A percentile compares a stretch with the other conserved stretches of the same genome.
Evolutionary conservation across 108 stramenopile genomes (phyloP).

Genomic region (Cyclotella baltica): DNA sequence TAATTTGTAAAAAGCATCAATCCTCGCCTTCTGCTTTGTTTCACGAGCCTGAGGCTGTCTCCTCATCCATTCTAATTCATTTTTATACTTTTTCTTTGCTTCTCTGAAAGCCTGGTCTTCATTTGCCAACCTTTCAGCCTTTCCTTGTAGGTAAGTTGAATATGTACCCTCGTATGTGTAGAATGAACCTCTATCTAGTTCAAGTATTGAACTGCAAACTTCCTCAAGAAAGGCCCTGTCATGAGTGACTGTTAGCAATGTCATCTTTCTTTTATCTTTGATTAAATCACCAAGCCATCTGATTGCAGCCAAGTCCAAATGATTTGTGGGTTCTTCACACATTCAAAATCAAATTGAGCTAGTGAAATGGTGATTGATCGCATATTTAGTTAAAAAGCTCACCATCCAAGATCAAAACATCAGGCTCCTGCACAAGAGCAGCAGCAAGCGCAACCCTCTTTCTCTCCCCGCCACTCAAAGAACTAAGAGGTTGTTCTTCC

Average conservation of each 20-base stretch:
- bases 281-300: constrained; percentile 94
- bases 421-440: constrained; percentile 82
- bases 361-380: too few species aligned
- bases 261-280: constrained; percentile 77
- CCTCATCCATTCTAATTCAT: constrained; percentile 87
- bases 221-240: constrained; percentile 96
- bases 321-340: constrained; percentile 97
- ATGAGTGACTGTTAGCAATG: constrained; percentile 95
- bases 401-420: constrained; percentile 81
- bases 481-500: constrained; percentile 65
- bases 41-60: constrained; percentile 74
- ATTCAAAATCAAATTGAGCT: too few species aligned
- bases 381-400: too few species aligned
- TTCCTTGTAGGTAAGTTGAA: constrained; percentile 68
- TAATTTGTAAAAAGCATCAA: constrained; percentile 84
- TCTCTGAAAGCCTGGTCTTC: constrained; percentile 74
- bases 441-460: constrained; percentile 88
- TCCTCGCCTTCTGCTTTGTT: constrained; percentile 55
- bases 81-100: constrained; percentile 72
- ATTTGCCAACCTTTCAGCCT: constrained; percentile 72
- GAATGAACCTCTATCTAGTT: constrained; percentile 78
- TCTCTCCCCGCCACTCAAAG: constrained; percentile 81
- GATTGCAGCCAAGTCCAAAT: constrained; percentile 93
- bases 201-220: constrained; percentile 82
- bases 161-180: constrained; percentile 81